phyloP scores from a whole-genome alignment of 129 eudicot genomes.

The Pulicaria dysenterica region DNA sequence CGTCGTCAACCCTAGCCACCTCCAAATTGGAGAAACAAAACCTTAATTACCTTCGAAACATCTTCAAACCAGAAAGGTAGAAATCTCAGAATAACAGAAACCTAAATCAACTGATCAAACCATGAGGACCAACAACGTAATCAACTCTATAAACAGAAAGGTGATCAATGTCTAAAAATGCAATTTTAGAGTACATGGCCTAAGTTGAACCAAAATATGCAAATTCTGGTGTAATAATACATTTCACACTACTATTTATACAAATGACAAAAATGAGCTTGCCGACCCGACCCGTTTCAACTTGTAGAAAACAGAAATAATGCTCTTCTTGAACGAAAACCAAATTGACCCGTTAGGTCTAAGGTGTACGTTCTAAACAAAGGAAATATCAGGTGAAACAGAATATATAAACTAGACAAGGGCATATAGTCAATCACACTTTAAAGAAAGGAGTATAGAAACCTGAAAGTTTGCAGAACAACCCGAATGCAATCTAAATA shows the following conservation, averaged over 20 bases:
- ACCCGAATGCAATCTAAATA: neutral
- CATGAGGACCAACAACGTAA: too few relatives aligned
- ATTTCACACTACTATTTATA: neutral
- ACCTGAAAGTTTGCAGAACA: constrained; percentile 3
- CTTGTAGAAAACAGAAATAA: neutral
- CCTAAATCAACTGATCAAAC: too few relatives aligned
- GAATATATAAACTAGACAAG: neutral
- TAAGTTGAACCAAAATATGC: too few relatives aligned
- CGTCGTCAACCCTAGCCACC: too few relatives aligned
- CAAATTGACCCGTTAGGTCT: neutral
- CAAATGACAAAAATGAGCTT: neutral
- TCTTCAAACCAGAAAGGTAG: too few relatives aligned
- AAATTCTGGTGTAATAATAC: neutral
- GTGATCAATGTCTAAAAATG: too few relatives aligned
- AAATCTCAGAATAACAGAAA: too few relatives aligned
- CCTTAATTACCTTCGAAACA: too few relatives aligned
- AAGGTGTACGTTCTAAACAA: neutral
- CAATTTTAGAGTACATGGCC: too few relatives aligned
- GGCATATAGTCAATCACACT: neutral
- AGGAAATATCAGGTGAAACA: neutral
- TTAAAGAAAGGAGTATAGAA: neutral
- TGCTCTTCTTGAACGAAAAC: neutral
- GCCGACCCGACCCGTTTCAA: neutral
- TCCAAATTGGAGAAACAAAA: too few relatives aligned
- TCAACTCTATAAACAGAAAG: too few relatives aligned